Base-by-base conservation (phyloP, 805 yeast species). In the Vanderwaltozyma verrucispora region DNA sequence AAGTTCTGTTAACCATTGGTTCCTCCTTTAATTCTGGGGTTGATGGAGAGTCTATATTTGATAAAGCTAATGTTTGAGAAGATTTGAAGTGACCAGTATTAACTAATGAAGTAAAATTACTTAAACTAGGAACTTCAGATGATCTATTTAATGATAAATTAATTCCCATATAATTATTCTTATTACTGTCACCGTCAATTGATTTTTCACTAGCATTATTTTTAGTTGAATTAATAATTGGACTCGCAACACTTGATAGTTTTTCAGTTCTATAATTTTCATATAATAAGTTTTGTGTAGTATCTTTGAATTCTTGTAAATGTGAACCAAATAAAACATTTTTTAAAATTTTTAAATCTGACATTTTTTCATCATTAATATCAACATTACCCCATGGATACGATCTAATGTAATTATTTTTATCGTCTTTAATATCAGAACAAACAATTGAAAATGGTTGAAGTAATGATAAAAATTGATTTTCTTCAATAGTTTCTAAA, bases 311-410 rank as follows among this genome's bases (percentile, higher is more conserved):
- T 51, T 82, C 92, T 54, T 77, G 81, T 47, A 83, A 64, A 55
- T 85, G 94, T n/a, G 88, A 74, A 6, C 94, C 94, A 52, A 84
- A 74, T 29, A 84, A 56, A 3, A 82, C 89, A 33, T 79, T 71
- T 45, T 80, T 76, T 50, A 84, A 63, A 14, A 72, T 56, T 6
- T 68, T 55, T 51, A 77, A 69, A 49, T 77, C 82, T 28, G 77
- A 70, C 41, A 65, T 62, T 20, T 62, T 59, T 19, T 72, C 68
- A 46, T 71, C 69, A 47, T 69, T 67, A 41, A 74, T 67, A 45
- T 71, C 74, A 33, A 74, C 65, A 6, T 42, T 42, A 33, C 89
- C 89, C 92, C 92, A 83, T 23, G 89, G 88, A 50, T 82, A 82
- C 39, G 67, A 63, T 63, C 92, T 74, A 12, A 74, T 76, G 49